Conservation (phyloP, 2,329 filamentous ascomycete genomes). For the Epichloe coenophiala region DNA sequence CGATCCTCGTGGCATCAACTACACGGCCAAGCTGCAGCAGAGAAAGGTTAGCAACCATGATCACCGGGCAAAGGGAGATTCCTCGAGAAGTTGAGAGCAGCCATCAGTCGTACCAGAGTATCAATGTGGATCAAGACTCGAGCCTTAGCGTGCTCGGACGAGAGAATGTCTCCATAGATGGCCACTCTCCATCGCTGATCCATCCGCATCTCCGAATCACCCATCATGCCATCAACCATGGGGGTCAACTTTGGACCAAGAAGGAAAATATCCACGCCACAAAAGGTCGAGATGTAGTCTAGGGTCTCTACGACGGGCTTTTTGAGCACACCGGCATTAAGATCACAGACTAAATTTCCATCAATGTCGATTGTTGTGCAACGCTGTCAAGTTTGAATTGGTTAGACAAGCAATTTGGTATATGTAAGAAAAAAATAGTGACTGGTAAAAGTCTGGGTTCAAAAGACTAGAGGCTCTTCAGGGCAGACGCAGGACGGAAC, state of each 20-base stretch:
- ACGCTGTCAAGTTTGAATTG: conserved; percentile 31
- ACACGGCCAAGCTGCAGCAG: conserved; percentile 48
- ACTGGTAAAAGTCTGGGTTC: neutral
- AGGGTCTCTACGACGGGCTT: conserved; percentile 69
- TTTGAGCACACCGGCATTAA: conserved; percentile 52
- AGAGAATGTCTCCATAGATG: conserved; percentile 91
- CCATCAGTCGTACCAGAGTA: conserved; percentile 50
- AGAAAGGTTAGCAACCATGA: neutral
- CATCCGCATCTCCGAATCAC: conserved; percentile 68
- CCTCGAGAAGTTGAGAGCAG: neutral
- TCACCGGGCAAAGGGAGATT: neutral
- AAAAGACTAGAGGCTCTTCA: neutral
- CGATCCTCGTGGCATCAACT: conserved; percentile 69
- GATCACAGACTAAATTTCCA: conserved; percentile 74
- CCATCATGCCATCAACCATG: conserved; percentile 60
- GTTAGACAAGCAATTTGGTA: neutral
- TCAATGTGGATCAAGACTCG: conserved; percentile 95
- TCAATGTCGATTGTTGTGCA: conserved; percentile 91
- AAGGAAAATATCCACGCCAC: conserved; percentile 92
- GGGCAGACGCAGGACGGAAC: neutral
- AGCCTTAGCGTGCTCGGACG: conserved; percentile 92
- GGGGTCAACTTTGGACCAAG: conserved; percentile 79
- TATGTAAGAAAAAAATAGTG: neutral
- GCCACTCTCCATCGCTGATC: conserved; percentile 86
- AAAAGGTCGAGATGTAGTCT: conserved; percentile 74